Conservation (phyloP, 2,329 filamentous ascomycete genomes). For the Neonectria coccinea region DNA sequence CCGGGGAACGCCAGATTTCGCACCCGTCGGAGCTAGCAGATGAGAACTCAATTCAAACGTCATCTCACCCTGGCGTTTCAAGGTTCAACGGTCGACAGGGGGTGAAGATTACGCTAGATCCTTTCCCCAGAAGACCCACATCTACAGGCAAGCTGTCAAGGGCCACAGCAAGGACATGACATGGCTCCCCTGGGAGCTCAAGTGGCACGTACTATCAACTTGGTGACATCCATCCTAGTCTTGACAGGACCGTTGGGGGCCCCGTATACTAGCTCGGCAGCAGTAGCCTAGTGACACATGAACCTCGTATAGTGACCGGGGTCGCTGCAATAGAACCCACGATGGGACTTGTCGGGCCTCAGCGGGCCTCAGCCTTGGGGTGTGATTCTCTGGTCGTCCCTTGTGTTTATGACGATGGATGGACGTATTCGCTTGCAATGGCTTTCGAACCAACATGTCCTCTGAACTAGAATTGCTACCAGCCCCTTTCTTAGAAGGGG, state of each 20-base stretch:
- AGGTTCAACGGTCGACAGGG: neutral
- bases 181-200: no score
- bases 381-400: neutral
- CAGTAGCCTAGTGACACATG: neutral
- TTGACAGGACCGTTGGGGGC: no score
- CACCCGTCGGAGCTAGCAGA: neutral
- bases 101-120: neutral
- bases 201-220: no score
- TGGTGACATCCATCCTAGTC: no score
- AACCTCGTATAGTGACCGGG: conserved; percentile 1
- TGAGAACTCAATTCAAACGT: neutral
- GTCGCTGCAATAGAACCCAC: neutral
- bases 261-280: neutral
- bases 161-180: no score
- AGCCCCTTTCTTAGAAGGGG: neutral
- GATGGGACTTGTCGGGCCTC: neutral
- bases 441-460: neutral
- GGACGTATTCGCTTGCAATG: neutral
- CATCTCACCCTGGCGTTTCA: neutral
- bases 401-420: neutral
- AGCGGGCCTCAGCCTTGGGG: neutral
- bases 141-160: neutral
- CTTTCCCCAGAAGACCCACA: neutral
- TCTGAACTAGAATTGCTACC: no score
- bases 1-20: neutral